A percentile compares a stretch with the other conserved stretches of the same genome.
Conservation (phyloP, 805 yeast genomes). For the Tetrapisispora iriomotensis region DNA sequence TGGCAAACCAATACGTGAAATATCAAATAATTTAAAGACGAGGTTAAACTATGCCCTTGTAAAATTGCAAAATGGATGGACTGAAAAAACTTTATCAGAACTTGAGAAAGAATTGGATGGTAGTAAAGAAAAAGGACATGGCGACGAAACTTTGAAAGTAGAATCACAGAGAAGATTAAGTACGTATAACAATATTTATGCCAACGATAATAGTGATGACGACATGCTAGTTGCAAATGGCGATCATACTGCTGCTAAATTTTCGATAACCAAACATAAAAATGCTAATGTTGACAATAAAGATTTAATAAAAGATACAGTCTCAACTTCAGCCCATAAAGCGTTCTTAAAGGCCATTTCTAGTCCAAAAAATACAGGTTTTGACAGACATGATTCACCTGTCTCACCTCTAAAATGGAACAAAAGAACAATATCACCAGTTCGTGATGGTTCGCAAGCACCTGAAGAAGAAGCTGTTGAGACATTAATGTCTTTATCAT, state of each 20-base stretch:
- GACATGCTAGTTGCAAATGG: neutral
- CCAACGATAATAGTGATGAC: slow-evolving; percentile 7
- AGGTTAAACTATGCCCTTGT: slow-evolving; percentile 35
- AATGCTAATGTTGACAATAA: neutral
- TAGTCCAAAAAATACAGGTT: slow-evolving; percentile 8
- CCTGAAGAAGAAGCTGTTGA: slow-evolving; percentile 34
- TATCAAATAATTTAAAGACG: slow-evolving; percentile 33
- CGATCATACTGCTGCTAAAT: neutral
- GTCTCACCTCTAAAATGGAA: slow-evolving; percentile 7
- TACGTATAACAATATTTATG: slow-evolving; percentile 2
- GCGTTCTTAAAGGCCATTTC: slow-evolving; percentile 34
- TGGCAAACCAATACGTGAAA: slow-evolving; percentile 32
- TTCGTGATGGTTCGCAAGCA: slow-evolving; percentile 15
- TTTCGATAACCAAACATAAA: neutral
- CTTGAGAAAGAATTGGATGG: slow-evolving; percentile 14
- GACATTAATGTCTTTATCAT: slow-evolving; percentile 34
- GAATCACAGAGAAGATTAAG: slow-evolving; percentile 9
- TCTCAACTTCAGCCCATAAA: slow-evolving; percentile 30
- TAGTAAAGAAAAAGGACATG: slow-evolving; percentile 8
- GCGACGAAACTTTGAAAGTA: neutral
- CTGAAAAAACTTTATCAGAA: slow-evolving; percentile 22
- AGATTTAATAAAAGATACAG: neutral
- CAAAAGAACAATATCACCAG: neutral
- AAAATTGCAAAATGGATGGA: slow-evolving; percentile 31
- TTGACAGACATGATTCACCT: neutral